Evolutionary conservation across 2,329 filamentous ascomycete species (phyloP).

Genomic region (Pestalotiopsis sp.): DNA sequence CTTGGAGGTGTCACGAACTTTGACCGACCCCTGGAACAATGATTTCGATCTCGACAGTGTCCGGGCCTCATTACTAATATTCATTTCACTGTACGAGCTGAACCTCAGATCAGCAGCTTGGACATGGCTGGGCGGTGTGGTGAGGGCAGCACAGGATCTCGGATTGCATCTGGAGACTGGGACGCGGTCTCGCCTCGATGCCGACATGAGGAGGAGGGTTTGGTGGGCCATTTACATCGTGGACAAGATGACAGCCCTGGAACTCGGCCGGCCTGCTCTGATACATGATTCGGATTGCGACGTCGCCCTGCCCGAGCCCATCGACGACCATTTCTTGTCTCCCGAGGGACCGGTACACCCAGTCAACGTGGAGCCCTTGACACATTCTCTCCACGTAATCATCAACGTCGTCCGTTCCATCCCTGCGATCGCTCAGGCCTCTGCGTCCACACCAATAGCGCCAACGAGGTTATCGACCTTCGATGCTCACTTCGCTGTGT

Average conservation of each 20-base stretch:
- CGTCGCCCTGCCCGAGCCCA: constrained; percentile 73
- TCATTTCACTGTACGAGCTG: constrained; percentile 81
- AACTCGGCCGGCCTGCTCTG: constrained; percentile 77
- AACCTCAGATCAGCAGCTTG: constrained; percentile 86
- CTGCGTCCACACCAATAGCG: constrained; percentile 69
- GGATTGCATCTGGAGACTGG: constrained; percentile 78
- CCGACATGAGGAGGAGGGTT: constrained; percentile 81
- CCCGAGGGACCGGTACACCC: constrained; percentile 57
- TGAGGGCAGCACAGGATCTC: constrained; percentile 81
- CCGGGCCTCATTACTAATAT: constrained; percentile 71
- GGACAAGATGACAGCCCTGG: constrained; percentile 80
- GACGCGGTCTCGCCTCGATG: constrained; percentile 74
- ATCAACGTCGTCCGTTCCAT: constrained; percentile 83
- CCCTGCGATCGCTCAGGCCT: constrained; percentile 69
- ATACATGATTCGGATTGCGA: constrained; percentile 92
- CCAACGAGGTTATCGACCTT: constrained; percentile 73
- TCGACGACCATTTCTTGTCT: constrained; percentile 79
- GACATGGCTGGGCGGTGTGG: constrained; percentile 80
- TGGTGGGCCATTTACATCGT: constrained; percentile 96
- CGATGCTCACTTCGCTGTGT: constrained; percentile 78
- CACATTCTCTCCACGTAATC: constrained; percentile 74
- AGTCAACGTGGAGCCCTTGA: constrained; percentile 56
- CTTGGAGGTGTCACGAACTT: constrained; percentile 69
- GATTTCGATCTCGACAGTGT: constrained; percentile 76
- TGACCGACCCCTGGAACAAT: constrained; percentile 82